Evolutionary conservation across 2,329 filamentous ascomycete genomes (phyloP).

Genomic region (Aspergillus bombycis): DNA sequence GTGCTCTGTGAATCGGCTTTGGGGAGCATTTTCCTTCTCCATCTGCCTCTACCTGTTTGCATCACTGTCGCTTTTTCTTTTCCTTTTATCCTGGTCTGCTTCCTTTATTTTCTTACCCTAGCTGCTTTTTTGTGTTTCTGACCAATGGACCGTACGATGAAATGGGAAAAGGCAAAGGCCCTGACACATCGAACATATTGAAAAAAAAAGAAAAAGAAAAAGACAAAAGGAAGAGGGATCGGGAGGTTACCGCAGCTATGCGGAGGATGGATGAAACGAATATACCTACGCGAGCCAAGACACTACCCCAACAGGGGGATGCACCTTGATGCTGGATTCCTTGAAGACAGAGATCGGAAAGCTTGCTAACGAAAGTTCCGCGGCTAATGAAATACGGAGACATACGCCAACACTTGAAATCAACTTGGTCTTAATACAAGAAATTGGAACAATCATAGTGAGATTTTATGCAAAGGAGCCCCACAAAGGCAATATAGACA

Average conservation of each 20-base stretch:
- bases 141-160: not conserved
- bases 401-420: slow-evolving; percentile 5
- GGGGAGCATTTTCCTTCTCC: slow-evolving; percentile 6
- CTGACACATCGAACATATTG: not conserved
- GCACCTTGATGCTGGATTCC: slow-evolving; percentile 3
- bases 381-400: slow-evolving; percentile 2
- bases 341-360: slow-evolving; percentile 3
- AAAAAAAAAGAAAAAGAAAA: not conserved
- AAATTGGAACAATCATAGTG: slow-evolving; percentile 15
- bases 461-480: not conserved
- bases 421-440: slow-evolving; percentile 4
- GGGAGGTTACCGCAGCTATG: not conserved
- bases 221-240: not conserved
- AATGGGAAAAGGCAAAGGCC: not conserved
- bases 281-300: slow-evolving; percentile 1
- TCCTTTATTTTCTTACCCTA: not conserved
- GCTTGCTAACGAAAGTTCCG: not conserved
- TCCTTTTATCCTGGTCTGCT: slow-evolving; percentile 11
- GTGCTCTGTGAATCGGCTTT: slow-evolving; percentile 33
- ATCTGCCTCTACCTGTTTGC: not conserved
- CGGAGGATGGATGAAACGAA: slow-evolving; percentile 3
- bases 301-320: not conserved
- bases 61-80: not conserved
- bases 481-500: slow-evolving; percentile 1
- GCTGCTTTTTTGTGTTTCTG: slow-evolving; percentile 7